Conservation (phyloP, 2,329 filamentous ascomycete species). For the Cercospora zeina region DNA sequence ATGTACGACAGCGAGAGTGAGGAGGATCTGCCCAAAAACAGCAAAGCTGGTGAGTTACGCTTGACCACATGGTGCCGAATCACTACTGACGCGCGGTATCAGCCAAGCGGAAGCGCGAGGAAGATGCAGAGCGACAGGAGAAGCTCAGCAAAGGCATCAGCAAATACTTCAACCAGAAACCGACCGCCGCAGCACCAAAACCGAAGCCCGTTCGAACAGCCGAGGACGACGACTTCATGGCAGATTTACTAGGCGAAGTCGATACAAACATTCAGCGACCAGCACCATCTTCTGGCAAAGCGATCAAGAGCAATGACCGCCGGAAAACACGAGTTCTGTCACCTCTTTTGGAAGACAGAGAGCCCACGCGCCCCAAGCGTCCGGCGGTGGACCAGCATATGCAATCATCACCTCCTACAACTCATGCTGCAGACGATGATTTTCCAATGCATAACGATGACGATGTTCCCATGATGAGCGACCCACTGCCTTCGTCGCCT, state of each 20-base stretch:
- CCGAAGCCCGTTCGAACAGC: slow-evolving; percentile 63
- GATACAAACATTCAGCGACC: slow-evolving; percentile 70
- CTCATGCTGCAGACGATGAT: slow-evolving; percentile 52
- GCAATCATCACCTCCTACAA: slow-evolving; percentile 24
- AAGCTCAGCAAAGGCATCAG: slow-evolving; percentile 89
- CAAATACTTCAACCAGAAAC: slow-evolving; percentile 87
- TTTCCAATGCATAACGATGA: slow-evolving; percentile 62
- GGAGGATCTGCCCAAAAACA: slow-evolving; percentile 59
- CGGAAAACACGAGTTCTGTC: slow-evolving; percentile 80
- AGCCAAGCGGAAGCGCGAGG: slow-evolving; percentile 86
- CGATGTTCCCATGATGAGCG: slow-evolving; percentile 80
- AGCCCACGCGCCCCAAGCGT: slow-evolving; percentile 18
- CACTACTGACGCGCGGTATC: slow-evolving; percentile 19
- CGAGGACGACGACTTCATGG: slow-evolving; percentile 86
- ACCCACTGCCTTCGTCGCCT: slow-evolving; percentile 77
- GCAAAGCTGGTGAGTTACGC: slow-evolving; percentile 56
- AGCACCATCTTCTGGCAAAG: slow-evolving; percentile 56
- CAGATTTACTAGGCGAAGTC: slow-evolving; percentile 80
- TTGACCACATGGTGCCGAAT: not conserved
- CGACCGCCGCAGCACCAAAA: slow-evolving; percentile 64
- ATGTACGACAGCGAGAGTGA: slow-evolving; percentile 75
- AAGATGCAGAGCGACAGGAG: slow-evolving; percentile 80
- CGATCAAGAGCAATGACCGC: slow-evolving; percentile 71
- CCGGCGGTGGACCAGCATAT: slow-evolving; percentile 25
- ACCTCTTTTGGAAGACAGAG: slow-evolving; percentile 63